Base-by-base conservation (phyloP, 2,329 filamentous ascomycete genomes). In the Curvularia sp. region DNA sequence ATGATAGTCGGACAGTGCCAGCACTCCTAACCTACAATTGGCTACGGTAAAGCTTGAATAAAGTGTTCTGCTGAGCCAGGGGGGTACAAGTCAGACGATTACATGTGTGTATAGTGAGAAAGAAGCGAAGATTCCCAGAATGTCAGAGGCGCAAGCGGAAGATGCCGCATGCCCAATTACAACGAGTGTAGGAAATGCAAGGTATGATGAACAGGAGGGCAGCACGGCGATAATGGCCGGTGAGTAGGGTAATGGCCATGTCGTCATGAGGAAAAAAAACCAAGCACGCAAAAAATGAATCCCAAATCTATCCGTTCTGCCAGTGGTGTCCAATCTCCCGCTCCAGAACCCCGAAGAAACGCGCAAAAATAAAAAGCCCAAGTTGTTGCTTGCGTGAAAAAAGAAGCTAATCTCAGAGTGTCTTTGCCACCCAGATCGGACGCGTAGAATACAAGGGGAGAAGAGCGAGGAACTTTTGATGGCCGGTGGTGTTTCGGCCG, bases 171-270 rank as follows among this genome's bases (percentile, higher is more conserved):
- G 20, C 64, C 67, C 62, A 55, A 77, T 77, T 77, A 77, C 72
- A 77, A 77, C 72, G 74, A 77, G 71, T 61, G 75, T 76, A 75
- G 63, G 64, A 74, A 72, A 73, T 4, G 24, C n/a, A 24, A 26
- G 20, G 9, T 43, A 67, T 64, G 44, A 41, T 55, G 33, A 52
- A 57, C 47, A 54, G 48, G 53, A 54, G 52, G 58, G 51, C 28
- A 61, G 60, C 69, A 64, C 71, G 72, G 70, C 70, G 70, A 72
- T 62, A 62, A 65, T 70, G 65, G 66, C 71, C 68, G 67, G 58
- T 69, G 63, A 58, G 43, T 22, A 49, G 42, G 53, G 51, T 62
- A 58, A 53, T 55, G 65, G 64, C 70, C 70, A 70, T 72, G 68
- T 64, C 70, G 68, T 75, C 73, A 68, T 76, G 63, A 74, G 50